Evolutionary conservation across 108 stramenopile species (phyloP).

Genomic region (Cyclotella atomus): DNA sequence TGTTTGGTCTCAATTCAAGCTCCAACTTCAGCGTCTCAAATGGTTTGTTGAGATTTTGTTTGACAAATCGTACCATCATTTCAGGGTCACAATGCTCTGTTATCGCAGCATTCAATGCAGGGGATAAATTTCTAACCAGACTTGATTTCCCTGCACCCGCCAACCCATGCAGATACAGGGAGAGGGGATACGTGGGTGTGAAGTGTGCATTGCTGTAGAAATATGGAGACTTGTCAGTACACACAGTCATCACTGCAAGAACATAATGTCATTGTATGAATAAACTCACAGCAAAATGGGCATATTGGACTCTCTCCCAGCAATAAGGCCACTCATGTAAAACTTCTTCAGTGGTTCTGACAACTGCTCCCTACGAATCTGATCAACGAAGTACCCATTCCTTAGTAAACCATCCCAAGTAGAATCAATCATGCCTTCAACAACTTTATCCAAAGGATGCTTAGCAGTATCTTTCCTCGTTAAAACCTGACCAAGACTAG

Average conservation of each 20-base stretch:
- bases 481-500: slow-evolving; percentile 41
- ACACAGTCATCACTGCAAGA: too few relatives aligned
- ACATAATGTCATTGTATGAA: too few relatives aligned
- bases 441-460: slow-evolving; percentile 31
- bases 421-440: slow-evolving; percentile 49
- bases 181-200: slow-evolving; percentile 56
- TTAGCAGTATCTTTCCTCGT: not conserved
- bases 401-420: slow-evolving; percentile 58
- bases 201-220: slow-evolving; percentile 62
- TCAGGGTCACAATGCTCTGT: slow-evolving; percentile 60
- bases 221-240: too few relatives aligned
- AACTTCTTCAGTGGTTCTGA: slow-evolving; percentile 29
- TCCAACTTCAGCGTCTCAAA: slow-evolving; percentile 48
- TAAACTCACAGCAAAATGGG: slow-evolving; percentile 47
- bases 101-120: slow-evolving; percentile 56
- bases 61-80: slow-evolving; percentile 68
- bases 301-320: slow-evolving; percentile 29
- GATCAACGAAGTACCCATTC: slow-evolving; percentile 56
- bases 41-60: slow-evolving; percentile 82
- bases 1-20: slow-evolving; percentile 75
- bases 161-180: slow-evolving; percentile 66
- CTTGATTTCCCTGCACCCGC: slow-evolving; percentile 73
- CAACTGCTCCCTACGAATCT: slow-evolving; percentile 38
- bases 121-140: slow-evolving; percentile 56
- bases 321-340: slow-evolving; percentile 44